Conservation (phyloP, 371 early-diverging fungal genomes). For the Mucor irregularis region DNA sequence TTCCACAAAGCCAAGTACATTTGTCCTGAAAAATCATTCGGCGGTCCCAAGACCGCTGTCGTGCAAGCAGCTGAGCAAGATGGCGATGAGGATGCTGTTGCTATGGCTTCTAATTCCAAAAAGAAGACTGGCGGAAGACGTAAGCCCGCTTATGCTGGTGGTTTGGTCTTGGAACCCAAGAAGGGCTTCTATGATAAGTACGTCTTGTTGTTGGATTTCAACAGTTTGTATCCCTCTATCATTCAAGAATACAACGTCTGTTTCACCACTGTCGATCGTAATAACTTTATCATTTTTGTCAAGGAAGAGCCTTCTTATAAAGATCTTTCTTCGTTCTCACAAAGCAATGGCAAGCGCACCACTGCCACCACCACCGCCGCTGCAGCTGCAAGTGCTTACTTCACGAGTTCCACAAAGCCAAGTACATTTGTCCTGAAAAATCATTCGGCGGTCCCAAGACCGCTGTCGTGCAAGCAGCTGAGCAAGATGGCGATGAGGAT, state of each 20-base stretch:
- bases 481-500: slow-evolving; percentile 55
- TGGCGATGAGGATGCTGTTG: slow-evolving; percentile 50
- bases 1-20: slow-evolving; percentile 91
- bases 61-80: slow-evolving; percentile 51
- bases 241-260: slow-evolving; percentile 99
- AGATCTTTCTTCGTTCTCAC: background rate
- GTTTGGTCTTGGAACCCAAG: slow-evolving; percentile 98
- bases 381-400: slow-evolving; percentile 92
- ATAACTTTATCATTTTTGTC: background rate
- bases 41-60: slow-evolving; percentile 17
- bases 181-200: slow-evolving; percentile 97
- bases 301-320: background rate
- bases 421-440: slow-evolving; percentile 94
- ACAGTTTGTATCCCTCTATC: slow-evolving; percentile 99
- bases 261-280: slow-evolving; percentile 94
- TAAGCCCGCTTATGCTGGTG: slow-evolving; percentile 96
- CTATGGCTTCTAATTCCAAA: slow-evolving; percentile 28
- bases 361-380: background rate
- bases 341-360: too few species aligned
- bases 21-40: slow-evolving; percentile 81
- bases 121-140: slow-evolving; percentile 54
- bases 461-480: slow-evolving; percentile 41
- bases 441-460: slow-evolving; percentile 17
- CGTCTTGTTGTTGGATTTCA: slow-evolving; percentile 98
- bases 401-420: slow-evolving; percentile 94